A percentile compares a stretch with the other conserved stretches of the same genome.
phyloP scores from a whole-genome alignment of 2,329 filamentous ascomycete species.

The Ophiostoma novo-ulmi region DNA sequence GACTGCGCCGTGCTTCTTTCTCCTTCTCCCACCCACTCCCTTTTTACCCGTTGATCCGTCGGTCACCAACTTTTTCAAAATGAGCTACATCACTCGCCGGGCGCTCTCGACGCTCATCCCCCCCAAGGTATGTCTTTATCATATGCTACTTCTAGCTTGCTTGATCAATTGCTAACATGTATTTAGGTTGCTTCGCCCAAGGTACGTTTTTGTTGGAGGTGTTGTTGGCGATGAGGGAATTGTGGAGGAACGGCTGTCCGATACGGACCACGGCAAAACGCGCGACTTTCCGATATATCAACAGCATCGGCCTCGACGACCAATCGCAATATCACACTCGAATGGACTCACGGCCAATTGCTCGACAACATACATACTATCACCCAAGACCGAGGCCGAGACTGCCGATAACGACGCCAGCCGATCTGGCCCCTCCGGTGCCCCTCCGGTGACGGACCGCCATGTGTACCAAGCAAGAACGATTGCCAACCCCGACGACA shows the following conservation, averaged over 20 bases:
- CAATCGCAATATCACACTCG: background rate
- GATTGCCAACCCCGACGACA: background rate
- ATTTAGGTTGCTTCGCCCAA: constrained; percentile 72
- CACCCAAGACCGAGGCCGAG: background rate
- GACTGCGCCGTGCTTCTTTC: constrained; percentile 28
- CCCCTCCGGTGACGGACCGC: constrained; percentile 4
- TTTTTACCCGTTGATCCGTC: constrained; percentile 23
- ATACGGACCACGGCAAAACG: constrained; percentile 16
- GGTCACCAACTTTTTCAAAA: constrained; percentile 50
- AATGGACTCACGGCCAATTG: background rate
- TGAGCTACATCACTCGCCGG: constrained; percentile 89
- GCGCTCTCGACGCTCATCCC: constrained; percentile 97
- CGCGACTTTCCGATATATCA: constrained; percentile 21
- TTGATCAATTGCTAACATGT: background rate
- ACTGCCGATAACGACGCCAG: background rate
- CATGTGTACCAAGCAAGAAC: background rate
- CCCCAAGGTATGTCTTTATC: constrained; percentile 71
- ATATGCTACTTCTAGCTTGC: background rate
- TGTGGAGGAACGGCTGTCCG: constrained; percentile 8
- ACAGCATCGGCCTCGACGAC: constrained; percentile 6
- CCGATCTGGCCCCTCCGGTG: background rate
- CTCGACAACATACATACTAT: background rate
- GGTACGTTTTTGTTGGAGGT: constrained; percentile 54
- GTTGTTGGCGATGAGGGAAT: constrained; percentile 2
- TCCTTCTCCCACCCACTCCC: constrained; percentile 26